phyloP scores from a whole-genome alignment of 2,329 filamentous ascomycete species.

The Trichoderma cornu-damae region DNA sequence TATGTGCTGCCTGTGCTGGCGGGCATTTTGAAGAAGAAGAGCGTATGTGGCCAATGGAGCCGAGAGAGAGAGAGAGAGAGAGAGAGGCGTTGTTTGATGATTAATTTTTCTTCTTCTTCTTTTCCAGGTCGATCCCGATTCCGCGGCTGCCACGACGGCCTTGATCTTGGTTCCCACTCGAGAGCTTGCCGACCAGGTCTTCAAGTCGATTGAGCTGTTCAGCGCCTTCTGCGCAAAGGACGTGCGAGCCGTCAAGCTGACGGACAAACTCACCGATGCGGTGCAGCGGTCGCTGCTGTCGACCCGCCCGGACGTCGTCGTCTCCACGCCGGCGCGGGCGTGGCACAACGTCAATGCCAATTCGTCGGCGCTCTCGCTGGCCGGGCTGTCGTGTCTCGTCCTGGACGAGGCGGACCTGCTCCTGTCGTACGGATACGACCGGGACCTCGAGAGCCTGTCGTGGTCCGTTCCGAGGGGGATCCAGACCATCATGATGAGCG shows the following conservation, averaged over 20 bases:
- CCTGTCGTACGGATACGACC: constrained; percentile 87
- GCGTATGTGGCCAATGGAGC: constrained; percentile 40
- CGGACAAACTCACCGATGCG: constrained; percentile 81
- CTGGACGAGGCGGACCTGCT: constrained; percentile 94
- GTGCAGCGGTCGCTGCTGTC: constrained; percentile 84
- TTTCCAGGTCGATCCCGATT: constrained; percentile 44
- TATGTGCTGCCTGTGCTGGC: constrained; percentile 89
- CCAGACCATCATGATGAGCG: constrained; percentile 90
- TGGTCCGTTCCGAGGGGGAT: constrained; percentile 75
- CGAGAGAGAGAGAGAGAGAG: too few relatives aligned
- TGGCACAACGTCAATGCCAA: constrained; percentile 70
- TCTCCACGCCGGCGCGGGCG: constrained; percentile 84
- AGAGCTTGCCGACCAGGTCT: constrained; percentile 89
- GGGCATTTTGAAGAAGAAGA: constrained; percentile 72
- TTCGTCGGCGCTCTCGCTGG: constrained; percentile 57
- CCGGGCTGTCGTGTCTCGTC: constrained; percentile 69
- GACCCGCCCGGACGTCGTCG: constrained; percentile 80
- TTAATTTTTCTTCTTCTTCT: too few relatives aligned
- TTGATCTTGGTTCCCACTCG: constrained; percentile 90
- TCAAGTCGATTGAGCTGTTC: constrained; percentile 70
- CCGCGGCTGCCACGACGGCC: constrained; percentile 57
- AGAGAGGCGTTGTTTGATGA: too few relatives aligned
- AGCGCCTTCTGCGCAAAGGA: constrained; percentile 80
- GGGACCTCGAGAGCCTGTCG: constrained; percentile 77
- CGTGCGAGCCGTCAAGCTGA: constrained; percentile 76